Conservation (phyloP, 2,329 filamentous ascomycete species). For the Macrophomina phaseolina region DNA sequence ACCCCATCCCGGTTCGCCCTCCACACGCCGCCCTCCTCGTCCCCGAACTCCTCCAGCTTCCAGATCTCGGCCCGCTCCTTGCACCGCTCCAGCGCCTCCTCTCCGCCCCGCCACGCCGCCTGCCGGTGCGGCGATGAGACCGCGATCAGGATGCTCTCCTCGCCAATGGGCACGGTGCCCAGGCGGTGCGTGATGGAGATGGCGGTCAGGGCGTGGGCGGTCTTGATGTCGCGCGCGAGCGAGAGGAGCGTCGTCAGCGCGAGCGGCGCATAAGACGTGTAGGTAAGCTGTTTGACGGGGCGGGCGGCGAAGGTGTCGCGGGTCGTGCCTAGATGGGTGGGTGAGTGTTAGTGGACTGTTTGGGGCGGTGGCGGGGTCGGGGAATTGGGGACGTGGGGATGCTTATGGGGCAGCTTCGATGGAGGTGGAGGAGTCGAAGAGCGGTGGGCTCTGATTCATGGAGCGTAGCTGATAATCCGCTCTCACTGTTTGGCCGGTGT, state of each 20-base stretch:
- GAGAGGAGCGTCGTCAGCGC: constrained; percentile 71
- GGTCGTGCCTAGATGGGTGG: constrained; percentile 66
- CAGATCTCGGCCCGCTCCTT: constrained; percentile 92
- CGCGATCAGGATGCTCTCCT: constrained; percentile 90
- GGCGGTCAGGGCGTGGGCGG: constrained; percentile 69
- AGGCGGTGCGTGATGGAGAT: constrained; percentile 85
- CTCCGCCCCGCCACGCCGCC: constrained; percentile 84
- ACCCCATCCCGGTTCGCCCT: constrained; percentile 82
- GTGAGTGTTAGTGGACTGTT: background rate
- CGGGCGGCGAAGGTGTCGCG: constrained; percentile 74
- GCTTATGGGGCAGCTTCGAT: too few relatives aligned
- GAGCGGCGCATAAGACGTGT: constrained; percentile 74
- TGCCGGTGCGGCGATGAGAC: constrained; percentile 83
- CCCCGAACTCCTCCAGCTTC: constrained; percentile 88
- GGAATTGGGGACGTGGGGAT: constrained; percentile 34
- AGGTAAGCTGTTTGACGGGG: constrained; percentile 75
- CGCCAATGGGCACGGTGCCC: constrained; percentile 83
- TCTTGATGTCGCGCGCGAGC: constrained; percentile 64
- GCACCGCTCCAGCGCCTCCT: constrained; percentile 85
- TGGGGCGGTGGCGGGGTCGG: background rate
- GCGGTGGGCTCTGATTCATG: too few relatives aligned
- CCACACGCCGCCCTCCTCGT: constrained; percentile 78
- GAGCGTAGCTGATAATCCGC: too few relatives aligned
- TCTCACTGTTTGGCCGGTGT: too few relatives aligned
- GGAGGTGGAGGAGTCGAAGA: too few relatives aligned